Evolutionary conservation across 345 rosid species (phyloP), one percentile per base, ranked within the genome.

Genomic region (Clarkia xantiana): DNA sequence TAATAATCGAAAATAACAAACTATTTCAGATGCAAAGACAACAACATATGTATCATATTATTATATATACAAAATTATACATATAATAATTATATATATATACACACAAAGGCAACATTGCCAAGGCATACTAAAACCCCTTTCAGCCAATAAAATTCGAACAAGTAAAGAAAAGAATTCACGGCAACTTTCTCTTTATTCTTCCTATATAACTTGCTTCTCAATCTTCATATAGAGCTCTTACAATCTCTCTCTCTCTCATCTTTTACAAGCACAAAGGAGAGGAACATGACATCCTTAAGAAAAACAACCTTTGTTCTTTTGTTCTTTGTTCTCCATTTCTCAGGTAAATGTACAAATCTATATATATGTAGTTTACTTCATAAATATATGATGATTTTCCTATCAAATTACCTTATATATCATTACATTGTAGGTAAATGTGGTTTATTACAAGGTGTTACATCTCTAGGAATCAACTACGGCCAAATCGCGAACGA

Each of bases 401-500:
- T 12, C 36, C 10, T 14, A 16, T 4, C 0, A 17, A 15, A 16
- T 39, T 40, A 16, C 4, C 22, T 16, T 40, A 17, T 23, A 12
- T 14, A 17, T 7, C 10, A 36, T 11, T 18, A 29, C 18, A 38
- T 40, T 53, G 17, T 44, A 46, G 22, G 45, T 13, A 20, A 23
- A 23, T n/a, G n/a, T n/a, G 42, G 22, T 9, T 15, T 41, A 19
- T 13, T 60, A 10, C 42, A 10, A 45, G 52, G 57, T 62, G 91
- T 79, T 3, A 47, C 52, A 4, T 77, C 80, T 23, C 63, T 86
- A 40, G 98, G 96, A 47, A 84, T 91, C 69, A 91, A 86, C 49
- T 91, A 91, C 18, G 98, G 98, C 10, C 98, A 91, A 73, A 67
- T 91, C 19, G 98, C 64, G 9, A 67, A 82, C 69, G 78, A 86